Evolutionary conservation across 345 rosid genomes (phyloP).

Genomic region (Ceriops decandra): DNA sequence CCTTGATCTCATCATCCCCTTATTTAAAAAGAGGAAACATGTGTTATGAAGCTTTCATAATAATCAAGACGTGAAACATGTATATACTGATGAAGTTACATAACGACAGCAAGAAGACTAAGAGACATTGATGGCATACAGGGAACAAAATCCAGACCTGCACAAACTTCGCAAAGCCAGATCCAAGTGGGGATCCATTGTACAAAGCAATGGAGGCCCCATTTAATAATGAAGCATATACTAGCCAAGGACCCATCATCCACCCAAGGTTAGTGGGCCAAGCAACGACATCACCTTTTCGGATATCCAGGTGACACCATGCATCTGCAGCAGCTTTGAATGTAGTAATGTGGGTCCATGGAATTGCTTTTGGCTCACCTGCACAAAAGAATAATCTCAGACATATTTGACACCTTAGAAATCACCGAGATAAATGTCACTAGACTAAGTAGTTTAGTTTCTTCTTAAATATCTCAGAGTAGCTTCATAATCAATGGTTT

Average conservation of each 20-base stretch:
- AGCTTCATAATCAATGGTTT: too few species aligned
- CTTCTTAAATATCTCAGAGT: background rate
- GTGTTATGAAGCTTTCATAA: background rate
- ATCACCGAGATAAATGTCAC: background rate
- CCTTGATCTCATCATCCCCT: too few species aligned
- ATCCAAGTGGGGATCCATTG: constrained; percentile 87
- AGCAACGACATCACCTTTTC: constrained; percentile 63
- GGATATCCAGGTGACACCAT: constrained; percentile 98
- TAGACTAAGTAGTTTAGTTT: background rate
- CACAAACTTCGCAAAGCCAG: constrained; percentile 88
- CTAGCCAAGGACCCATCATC: constrained; percentile 99
- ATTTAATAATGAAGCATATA: constrained; percentile 83
- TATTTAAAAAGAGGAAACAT: background rate
- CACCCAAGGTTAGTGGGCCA: constrained; percentile 99
- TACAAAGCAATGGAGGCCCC: constrained; percentile 87
- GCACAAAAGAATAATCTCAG: constrained; percentile 28
- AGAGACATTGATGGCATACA: constrained; percentile 1
- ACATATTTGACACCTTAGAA: background rate
- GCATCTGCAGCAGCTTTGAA: constrained; percentile 96
- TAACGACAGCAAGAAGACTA: background rate
- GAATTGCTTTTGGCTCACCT: constrained; percentile 99
- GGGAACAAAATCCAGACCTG: constrained; percentile 42
- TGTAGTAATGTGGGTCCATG: constrained; percentile 76
- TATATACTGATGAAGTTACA: background rate
- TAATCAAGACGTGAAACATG: background rate